Evolutionary conservation across 768 basidiomycete genomes (phyloP), one percentile per base, ranked within the genome.

Genomic region (Ephemerocybe angulata): DNA sequence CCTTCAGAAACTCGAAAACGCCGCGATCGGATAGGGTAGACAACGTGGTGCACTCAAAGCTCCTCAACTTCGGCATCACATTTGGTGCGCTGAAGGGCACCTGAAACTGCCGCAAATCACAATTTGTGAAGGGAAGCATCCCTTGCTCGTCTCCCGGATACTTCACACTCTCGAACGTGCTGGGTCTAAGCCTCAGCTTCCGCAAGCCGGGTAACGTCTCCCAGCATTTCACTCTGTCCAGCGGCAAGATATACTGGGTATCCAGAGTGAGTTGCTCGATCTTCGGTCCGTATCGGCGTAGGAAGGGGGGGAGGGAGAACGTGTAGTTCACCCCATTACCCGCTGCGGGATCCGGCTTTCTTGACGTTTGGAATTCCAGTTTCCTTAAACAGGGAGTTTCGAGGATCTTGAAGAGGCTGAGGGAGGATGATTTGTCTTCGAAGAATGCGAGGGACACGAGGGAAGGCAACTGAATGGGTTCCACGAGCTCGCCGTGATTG

Each of bases 291-390:
- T 44, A 29, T 44, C 52, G 40, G 21, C 42, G 41, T 3, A 53
- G 42, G 42, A 53, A 53, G 12, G 52, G 52, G 12, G 44, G 10
- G 2, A 44, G 19, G 17, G 52, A 40, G 4, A 19, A 44, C 5
- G 52, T 24, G 6, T n/a, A 1, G n/a, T n/a, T n/a, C n/a, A n/a
- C n/a, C n/a, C 11, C 15, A 25, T 12, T 44, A 28, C 31, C 17
- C 12, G 25, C 25, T 17, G 19, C 48, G n/a, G 31, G 17, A 25
- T 40, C 25, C 21, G 46, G 47, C 31, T 50, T 55, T 27, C 37
- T 33, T 13, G 50, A 48, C 13, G 54, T 55, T 10, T 55, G 54
- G 38, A 55, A 55, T 40, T 55, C 54, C 19, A 55, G 38, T 22
- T 35, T 55, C 10, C 28, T 28, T 4, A 55, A 28, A 10, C 24